These are phyloP conservation scores for Linum trigynum DNA, from an alignment of 345 rosid genomes.

Conservation along the genomic window DNA sequence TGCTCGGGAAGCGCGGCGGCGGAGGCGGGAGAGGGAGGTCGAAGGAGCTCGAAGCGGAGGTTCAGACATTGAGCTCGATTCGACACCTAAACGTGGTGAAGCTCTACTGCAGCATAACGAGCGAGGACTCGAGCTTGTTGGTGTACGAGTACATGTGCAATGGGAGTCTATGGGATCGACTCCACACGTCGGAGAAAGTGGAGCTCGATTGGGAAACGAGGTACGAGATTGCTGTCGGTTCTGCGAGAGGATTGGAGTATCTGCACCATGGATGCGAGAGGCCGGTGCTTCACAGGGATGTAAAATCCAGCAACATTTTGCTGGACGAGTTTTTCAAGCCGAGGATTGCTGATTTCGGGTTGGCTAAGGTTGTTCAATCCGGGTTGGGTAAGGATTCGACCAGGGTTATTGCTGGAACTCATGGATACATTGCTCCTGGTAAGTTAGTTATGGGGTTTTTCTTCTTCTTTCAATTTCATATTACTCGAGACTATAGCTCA, in stretches of 20 bases:
- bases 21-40: constrained; percentile 20
- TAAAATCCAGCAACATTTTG: constrained; percentile 8
- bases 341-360: constrained; percentile 91
- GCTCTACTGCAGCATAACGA: constrained; percentile 80
- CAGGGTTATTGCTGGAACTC: constrained; percentile 74
- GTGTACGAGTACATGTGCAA: constrained; percentile 91
- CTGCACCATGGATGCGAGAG: constrained; percentile 8
- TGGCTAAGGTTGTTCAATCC: constrained; percentile 71
- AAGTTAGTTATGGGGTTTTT: constrained; percentile 4
- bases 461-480: background rate
- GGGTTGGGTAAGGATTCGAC: constrained; percentile 47
- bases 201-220: constrained; percentile 83
- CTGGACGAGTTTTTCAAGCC: constrained; percentile 20
- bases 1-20: constrained; percentile 31
- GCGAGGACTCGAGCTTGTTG: constrained; percentile 80
- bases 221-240: constrained; percentile 71
- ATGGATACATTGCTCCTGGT: constrained; percentile 98
- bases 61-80: constrained; percentile 76
- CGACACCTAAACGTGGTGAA: constrained; percentile 91
- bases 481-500: background rate
- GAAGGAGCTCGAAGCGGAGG: constrained; percentile 75
- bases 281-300: constrained; percentile 7
- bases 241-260: constrained; percentile 49
- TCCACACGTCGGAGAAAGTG: constrained; percentile 49
- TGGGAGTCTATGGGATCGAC: constrained; percentile 85